phyloP scores from a whole-genome alignment of 306 rosid species.

The Pyrus communis region DNA sequence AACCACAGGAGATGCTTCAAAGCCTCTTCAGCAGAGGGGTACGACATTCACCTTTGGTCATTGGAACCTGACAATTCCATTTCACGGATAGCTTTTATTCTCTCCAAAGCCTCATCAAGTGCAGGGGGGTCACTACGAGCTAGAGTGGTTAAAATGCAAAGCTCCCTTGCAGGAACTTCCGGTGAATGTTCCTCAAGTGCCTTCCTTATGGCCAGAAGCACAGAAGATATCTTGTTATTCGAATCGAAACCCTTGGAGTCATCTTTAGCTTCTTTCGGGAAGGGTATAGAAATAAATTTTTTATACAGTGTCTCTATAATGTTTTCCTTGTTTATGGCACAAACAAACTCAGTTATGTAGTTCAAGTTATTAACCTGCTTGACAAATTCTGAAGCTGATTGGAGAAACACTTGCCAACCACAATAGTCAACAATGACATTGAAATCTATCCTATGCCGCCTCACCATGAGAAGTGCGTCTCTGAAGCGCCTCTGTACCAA shows the following conservation, averaged over 20 bases:
- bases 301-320: constrained; percentile 59
- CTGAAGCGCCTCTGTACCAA: constrained; percentile 66
- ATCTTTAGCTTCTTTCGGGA: constrained; percentile 32
- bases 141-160: constrained; percentile 87
- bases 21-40: constrained; percentile 93
- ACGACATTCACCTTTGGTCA: constrained; percentile 40
- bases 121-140: constrained; percentile 94
- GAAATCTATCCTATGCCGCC: constrained; percentile 95
- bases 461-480: constrained; percentile 84
- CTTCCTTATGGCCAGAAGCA: constrained; percentile 68
- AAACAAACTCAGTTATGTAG: constrained; percentile 88
- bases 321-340: constrained; percentile 80
- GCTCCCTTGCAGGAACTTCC: constrained; percentile 84
- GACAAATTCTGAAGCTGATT: constrained; percentile 73
- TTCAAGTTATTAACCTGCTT: constrained; percentile 74
- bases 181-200: constrained; percentile 69
- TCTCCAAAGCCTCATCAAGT: constrained; percentile 90
- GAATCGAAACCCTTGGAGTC: constrained; percentile 24
- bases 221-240: constrained; percentile 64
- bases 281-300: constrained; percentile 32
- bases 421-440: constrained; percentile 73
- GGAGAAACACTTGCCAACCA: constrained; percentile 73
- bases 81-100: constrained; percentile 75
- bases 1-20: constrained; percentile 93
- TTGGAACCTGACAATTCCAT: constrained; percentile 65